Base-by-base conservation (phyloP, 108 stramenopile species). In the Stephanodiscus triporus region DNA sequence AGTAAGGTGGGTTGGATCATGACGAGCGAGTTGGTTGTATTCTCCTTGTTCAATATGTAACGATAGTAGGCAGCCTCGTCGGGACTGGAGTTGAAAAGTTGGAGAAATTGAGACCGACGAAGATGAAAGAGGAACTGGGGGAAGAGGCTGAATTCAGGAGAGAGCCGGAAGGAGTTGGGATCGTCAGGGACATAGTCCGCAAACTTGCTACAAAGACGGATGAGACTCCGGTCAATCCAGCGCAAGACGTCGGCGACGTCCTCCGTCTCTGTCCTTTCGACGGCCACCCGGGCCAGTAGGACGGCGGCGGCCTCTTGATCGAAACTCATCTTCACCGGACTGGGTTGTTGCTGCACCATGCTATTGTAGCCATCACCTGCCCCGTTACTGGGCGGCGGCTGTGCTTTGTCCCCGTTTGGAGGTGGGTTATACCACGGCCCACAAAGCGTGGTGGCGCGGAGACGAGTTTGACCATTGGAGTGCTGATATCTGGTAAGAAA, bases 231-330 rank as follows among this genome's bases (percentile, higher is more conserved):
- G 83, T 99, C 99, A 10, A 99, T 85, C 98, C 98, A 99, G 38
- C 98, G 96, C 73, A 99, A 84, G 42, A 99, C 95, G 83, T 99
- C 99, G 7, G 88, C 91, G 29, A 98, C 87, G 73, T 98, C 98
- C 70, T 98, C 97, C 14, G 91, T 87, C 72, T 97, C 96, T 14
- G 96, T 92, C 53, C 97, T 86, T 60, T 95, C 81, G 11, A 98
- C 97, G 17, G 98, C 98, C 50, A 98, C 80, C 32, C 99, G 92
- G 4, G 99, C 96, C 61, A 97, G 91, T 63, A 98, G 87, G 20
- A 99, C 98, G 14, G 98, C 98, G 6, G 99, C 98, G 22, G 99
- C 99, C 73, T 99, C 98, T 77, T 99, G 99, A 84, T 99, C 99
- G 83, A 98, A 99, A 56, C 89, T 82, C 62, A 72, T 71, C 19